These are phyloP conservation scores for Fusarium chuoi DNA, from an alignment of 2,329 filamentous ascomycete species.

Conservation along the genomic window DNA sequence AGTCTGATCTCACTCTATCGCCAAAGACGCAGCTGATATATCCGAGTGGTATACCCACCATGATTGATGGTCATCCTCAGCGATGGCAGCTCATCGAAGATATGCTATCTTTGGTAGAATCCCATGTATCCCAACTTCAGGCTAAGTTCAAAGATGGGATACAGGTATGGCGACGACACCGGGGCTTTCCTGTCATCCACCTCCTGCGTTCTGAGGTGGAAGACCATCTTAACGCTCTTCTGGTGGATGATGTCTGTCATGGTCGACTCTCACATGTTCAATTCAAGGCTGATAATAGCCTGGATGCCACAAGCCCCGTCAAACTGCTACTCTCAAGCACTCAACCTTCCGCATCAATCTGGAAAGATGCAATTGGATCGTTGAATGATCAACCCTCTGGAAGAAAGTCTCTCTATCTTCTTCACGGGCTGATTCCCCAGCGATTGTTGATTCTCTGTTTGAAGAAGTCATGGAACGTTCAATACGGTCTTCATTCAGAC, in stretches of 20 bases:
- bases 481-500: conserved; percentile 66
- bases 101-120: conserved; percentile 54
- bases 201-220: conserved; percentile 63
- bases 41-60: conserved; percentile 59
- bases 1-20: conserved; percentile 67
- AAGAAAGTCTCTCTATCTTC: conserved; percentile 55
- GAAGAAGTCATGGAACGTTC: conserved; percentile 73
- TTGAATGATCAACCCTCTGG: conserved; percentile 52
- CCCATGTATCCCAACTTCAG: conserved; percentile 52
- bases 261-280: conserved; percentile 36
- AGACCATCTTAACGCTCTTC: conserved; percentile 52
- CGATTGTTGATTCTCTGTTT: conserved; percentile 67
- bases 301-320: not conserved
- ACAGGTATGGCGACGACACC: conserved; percentile 55
- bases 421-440: conserved; percentile 71
- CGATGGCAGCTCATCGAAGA: conserved; percentile 60
- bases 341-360: not conserved
- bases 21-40: conserved; percentile 68
- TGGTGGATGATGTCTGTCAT: conserved; percentile 55
- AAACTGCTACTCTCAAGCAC: not conserved
- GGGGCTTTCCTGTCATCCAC: conserved; percentile 65
- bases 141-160: conserved; percentile 54
- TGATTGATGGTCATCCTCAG: conserved; percentile 63
- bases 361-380: not conserved
- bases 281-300: not conserved